Conservation (phyloP, 306 rosid genomes). For the Gynostemma pentaphyllum region DNA sequence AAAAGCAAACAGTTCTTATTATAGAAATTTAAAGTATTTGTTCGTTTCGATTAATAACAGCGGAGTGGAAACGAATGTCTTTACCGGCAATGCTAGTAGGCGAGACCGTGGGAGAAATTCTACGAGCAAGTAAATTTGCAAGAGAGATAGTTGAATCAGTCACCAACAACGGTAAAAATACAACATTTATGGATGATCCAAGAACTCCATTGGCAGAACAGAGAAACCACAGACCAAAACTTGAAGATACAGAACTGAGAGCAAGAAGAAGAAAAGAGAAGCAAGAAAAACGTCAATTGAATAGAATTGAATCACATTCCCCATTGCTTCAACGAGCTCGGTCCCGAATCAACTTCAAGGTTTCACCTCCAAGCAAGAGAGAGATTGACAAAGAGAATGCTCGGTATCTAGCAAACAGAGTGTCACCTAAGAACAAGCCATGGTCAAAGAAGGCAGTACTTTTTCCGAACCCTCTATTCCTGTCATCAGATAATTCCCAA, state of each 20-base stretch:
- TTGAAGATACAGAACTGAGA: constrained; percentile 59
- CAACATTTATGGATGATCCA: constrained; percentile 43
- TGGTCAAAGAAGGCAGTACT: constrained; percentile 79
- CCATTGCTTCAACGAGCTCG: constrained; percentile 63
- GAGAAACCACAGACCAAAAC: constrained; percentile 26
- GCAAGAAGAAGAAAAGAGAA: constrained; percentile 79
- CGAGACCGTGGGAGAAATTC: constrained; percentile 79
- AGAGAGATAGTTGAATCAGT: constrained; percentile 58
- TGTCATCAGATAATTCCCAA: constrained; percentile 31
- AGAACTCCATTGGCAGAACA: constrained; percentile 60
- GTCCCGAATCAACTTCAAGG: constrained; percentile 73
- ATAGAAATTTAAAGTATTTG: not conserved
- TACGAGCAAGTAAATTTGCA: constrained; percentile 77
- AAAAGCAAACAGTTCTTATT: not conserved
- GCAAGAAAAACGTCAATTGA: constrained; percentile 33
- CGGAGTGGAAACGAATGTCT: constrained; percentile 85
- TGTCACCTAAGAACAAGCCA: constrained; percentile 72
- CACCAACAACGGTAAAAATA: constrained; percentile 20
- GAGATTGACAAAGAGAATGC: constrained; percentile 47
- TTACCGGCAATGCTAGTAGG: constrained; percentile 90
- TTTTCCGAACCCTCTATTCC: constrained; percentile 90
- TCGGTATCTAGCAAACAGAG: constrained; percentile 54
- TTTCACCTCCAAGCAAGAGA: constrained; percentile 69
- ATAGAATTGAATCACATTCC: constrained; percentile 19
- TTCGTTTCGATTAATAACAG: constrained; percentile 16